Evolutionary conservation across 805 yeast genomes (phyloP).

Genomic region (Candida saitoana): DNA sequence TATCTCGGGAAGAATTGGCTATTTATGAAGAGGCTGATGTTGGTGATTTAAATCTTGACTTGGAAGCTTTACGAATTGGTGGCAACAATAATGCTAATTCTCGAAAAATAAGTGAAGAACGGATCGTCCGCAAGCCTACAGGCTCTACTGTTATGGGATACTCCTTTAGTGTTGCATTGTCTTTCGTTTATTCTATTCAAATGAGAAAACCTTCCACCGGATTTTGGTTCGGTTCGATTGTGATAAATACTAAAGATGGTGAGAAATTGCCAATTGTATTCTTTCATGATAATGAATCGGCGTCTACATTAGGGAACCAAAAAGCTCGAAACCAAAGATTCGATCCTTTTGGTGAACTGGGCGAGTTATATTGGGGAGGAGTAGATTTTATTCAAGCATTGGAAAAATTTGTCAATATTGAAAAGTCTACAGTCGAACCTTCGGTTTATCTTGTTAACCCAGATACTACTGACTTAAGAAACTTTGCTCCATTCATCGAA

Average conservation of each 20-base stretch:
- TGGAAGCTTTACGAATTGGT: slow-evolving; percentile 14
- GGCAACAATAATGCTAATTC: slow-evolving; percentile 11
- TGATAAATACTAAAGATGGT: slow-evolving; percentile 64
- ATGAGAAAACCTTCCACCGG: slow-evolving; percentile 79
- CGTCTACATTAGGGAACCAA: slow-evolving; percentile 65
- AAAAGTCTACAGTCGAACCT: slow-evolving; percentile 66
- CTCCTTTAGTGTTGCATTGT: slow-evolving; percentile 62
- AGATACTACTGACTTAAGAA: slow-evolving; percentile 55
- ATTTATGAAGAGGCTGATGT: slow-evolving; percentile 51
- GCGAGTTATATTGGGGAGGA: slow-evolving; percentile 86
- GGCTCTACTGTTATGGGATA: slow-evolving; percentile 52
- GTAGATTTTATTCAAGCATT: slow-evolving; percentile 62
- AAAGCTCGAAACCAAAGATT: slow-evolving; percentile 58
- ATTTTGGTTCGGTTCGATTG: slow-evolving; percentile 88
- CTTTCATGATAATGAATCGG: slow-evolving; percentile 87
- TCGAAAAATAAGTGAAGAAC: slow-evolving; percentile 9
- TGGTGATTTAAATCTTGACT: slow-evolving; percentile 21
- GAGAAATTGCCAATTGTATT: slow-evolving; percentile 78
- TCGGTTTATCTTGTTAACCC: slow-evolving; percentile 78
- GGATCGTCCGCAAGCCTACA: slow-evolving; percentile 49
- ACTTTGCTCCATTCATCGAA: slow-evolving; percentile 43
- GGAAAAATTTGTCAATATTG: slow-evolving; percentile 53
- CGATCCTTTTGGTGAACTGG: slow-evolving; percentile 63
- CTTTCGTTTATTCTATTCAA: slow-evolving; percentile 72
- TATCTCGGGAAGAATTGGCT: slow-evolving; percentile 42